Percentiles rank a stretch among this genome's conserved stretches.
Evolutionary conservation across 805 yeast genomes (phyloP).

Genomic region (Yarrowia bubula): DNA sequence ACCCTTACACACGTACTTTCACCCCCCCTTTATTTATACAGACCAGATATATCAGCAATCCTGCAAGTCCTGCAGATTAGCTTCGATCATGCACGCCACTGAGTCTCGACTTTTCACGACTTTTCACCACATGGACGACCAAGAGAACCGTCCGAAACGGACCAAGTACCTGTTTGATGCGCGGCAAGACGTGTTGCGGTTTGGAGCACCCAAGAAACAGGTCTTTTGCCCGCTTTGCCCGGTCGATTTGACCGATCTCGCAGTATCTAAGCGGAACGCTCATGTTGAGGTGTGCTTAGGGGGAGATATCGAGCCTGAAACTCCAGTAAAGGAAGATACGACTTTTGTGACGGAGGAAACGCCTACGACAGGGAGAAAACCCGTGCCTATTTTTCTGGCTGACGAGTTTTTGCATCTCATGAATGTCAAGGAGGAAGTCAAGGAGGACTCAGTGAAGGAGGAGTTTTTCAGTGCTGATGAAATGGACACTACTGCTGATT

Average conservation of each 20-base stretch:
- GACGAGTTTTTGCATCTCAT: slow-evolving; percentile 6
- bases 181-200: slow-evolving; percentile 13
- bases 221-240: slow-evolving; percentile 31
- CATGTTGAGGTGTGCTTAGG: slow-evolving; percentile 38
- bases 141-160: not conserved
- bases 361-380: not conserved
- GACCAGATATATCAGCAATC: too few relatives aligned
- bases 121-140: not conserved
- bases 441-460: not conserved
- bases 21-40: too few relatives aligned
- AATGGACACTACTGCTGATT: not conserved
- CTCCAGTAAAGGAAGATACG: not conserved
- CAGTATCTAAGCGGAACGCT: slow-evolving; percentile 33
- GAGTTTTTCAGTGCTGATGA: not conserved
- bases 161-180: not conserved
- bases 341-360: not conserved
- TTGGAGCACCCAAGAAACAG: not conserved
- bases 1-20: too few relatives aligned
- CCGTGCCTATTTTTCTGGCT: not conserved
- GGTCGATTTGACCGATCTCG: slow-evolving; percentile 29
- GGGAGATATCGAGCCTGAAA: not conserved
- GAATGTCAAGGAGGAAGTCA: not conserved
- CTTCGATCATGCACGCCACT: not conserved
- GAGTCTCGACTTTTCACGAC: not conserved
- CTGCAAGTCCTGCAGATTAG: too few relatives aligned